A percentile compares a stretch with the other conserved stretches of the same genome.
Conservation (phyloP, 2,329 filamentous ascomycete species). For the Dothiorella sarmentorum region DNA sequence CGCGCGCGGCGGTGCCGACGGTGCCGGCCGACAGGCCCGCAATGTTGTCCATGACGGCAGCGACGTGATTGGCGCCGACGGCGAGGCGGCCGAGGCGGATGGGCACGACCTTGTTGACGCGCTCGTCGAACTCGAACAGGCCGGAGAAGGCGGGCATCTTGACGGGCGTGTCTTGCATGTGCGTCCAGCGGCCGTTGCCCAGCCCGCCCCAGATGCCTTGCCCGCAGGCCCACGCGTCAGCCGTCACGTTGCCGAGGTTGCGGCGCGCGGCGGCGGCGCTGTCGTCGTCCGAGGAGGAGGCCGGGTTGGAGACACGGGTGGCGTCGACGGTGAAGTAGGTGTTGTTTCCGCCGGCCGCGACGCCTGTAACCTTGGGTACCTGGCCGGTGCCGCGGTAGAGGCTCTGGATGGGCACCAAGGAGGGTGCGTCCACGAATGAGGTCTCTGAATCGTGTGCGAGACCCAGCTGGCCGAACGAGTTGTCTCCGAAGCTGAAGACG, state of each 20-base stretch:
- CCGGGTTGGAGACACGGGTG: conserved; percentile 52
- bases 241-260: conserved; percentile 56
- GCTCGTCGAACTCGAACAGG: conserved; percentile 84
- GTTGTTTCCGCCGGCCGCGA: conserved; percentile 82
- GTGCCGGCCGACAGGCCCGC: conserved; percentile 60
- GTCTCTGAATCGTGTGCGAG: conserved; percentile 64
- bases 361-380: conserved; percentile 64
- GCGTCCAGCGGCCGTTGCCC: conserved; percentile 85
- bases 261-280: conserved; percentile 23
- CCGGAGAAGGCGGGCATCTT: conserved; percentile 82
- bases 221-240: conserved; percentile 84
- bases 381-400: conserved; percentile 68
- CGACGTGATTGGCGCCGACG: conserved; percentile 75
- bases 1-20: conserved; percentile 36
- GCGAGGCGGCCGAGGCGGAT: conserved; percentile 73
- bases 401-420: conserved; percentile 64
- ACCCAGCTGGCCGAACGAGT: conserved; percentile 87
- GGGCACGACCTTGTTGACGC: conserved; percentile 61
- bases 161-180: conserved; percentile 71
- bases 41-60: conserved; percentile 79
- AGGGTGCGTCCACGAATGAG: conserved; percentile 65
- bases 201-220: conserved; percentile 79
- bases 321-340: conserved; percentile 86
- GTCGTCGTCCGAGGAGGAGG: conserved; percentile 33
- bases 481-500: conserved; percentile 87